phyloP scores from a whole-genome alignment of 495 filamentous ascomycete species.

The Zalerion maritima region DNA sequence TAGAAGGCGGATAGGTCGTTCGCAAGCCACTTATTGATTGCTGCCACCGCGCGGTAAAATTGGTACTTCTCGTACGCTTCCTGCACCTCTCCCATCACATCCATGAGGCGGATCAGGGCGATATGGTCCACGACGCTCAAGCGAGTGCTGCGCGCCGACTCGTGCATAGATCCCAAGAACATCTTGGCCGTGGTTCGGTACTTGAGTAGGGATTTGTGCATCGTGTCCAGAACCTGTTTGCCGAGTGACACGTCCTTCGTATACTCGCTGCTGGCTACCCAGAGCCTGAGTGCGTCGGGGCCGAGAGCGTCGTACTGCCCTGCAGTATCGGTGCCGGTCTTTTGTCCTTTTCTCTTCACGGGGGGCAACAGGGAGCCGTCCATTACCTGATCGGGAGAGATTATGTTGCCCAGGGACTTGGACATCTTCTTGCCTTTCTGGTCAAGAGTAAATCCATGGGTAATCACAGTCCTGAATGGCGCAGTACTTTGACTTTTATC shows the following conservation, averaged over 20 bases:
- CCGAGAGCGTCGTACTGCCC: slow-evolving; percentile 35
- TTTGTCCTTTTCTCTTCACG: slow-evolving; percentile 29
- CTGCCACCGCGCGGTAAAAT: slow-evolving; percentile 63
- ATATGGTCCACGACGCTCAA: slow-evolving; percentile 51
- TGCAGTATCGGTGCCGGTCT: slow-evolving; percentile 7
- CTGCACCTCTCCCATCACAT: slow-evolving; percentile 43
- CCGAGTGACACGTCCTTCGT: slow-evolving; percentile 73
- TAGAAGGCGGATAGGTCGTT: slow-evolving; percentile 84
- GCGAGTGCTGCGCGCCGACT: slow-evolving; percentile 34
- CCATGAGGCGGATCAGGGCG: slow-evolving; percentile 57
- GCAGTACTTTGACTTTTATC: too few species aligned
- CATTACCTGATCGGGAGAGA: slow-evolving; percentile 71
- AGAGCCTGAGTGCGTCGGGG: slow-evolving; percentile 77
- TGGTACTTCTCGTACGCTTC: slow-evolving; percentile 54
- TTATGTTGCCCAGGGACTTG: slow-evolving; percentile 87
- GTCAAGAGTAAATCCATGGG: slow-evolving; percentile 90
- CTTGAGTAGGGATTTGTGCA: slow-evolving; percentile 65
- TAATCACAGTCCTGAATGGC: slow-evolving; percentile 78
- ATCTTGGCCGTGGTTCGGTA: slow-evolving; percentile 79
- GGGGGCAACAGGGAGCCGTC: slow-evolving; percentile 48
- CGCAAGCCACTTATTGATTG: slow-evolving; percentile 65
- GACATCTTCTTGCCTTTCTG: slow-evolving; percentile 91
- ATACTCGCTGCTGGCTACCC: slow-evolving; percentile 85
- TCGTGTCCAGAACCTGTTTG: slow-evolving; percentile 52
- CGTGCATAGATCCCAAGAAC: slow-evolving; percentile 62